phyloP scores from a whole-genome alignment of 352 stramenopile species.

The Elongisporangium undulatum region DNA sequence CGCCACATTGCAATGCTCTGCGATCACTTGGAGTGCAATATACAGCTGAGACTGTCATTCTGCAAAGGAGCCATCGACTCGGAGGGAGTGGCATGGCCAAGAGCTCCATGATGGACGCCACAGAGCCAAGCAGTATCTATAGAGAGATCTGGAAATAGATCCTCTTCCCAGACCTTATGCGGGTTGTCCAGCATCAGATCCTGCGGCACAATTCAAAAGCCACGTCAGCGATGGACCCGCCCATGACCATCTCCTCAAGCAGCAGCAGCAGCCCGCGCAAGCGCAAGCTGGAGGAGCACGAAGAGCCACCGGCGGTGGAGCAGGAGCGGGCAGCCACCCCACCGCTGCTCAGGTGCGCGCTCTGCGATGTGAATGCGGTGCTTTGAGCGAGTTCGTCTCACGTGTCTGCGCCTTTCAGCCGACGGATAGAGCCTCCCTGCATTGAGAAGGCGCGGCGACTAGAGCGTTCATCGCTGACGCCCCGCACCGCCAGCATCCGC shows the following conservation, averaged over 20 bases:
- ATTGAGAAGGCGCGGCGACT: not conserved
- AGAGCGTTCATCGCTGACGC: not conserved
- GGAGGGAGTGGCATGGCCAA: too few species aligned
- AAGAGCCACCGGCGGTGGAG: not conserved
- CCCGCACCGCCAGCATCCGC: not conserved
- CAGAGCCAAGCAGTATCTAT: not conserved
- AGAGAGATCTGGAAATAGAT: not conserved
- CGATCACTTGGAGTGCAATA: too few species aligned
- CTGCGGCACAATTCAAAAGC: not conserved
- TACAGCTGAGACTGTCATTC: too few species aligned
- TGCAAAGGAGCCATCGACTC: too few species aligned
- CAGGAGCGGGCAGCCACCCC: not conserved
- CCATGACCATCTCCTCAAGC: not conserved
- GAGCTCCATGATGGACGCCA: too few species aligned
- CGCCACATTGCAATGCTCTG: too few species aligned
- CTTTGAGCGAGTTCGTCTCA: not conserved
- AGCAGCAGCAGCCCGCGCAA: not conserved
- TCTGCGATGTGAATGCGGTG: not conserved
- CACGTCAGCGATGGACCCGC: not conserved
- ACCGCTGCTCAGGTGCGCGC: not conserved
- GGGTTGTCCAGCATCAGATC: too few species aligned
- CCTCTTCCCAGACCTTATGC: not conserved
- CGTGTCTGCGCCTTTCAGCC: not conserved
- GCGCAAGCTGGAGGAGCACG: not conserved
- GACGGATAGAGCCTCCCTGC: not conserved